Evolutionary conservation across 306 rosid species (phyloP).

Genomic region (Acacia confusa): DNA sequence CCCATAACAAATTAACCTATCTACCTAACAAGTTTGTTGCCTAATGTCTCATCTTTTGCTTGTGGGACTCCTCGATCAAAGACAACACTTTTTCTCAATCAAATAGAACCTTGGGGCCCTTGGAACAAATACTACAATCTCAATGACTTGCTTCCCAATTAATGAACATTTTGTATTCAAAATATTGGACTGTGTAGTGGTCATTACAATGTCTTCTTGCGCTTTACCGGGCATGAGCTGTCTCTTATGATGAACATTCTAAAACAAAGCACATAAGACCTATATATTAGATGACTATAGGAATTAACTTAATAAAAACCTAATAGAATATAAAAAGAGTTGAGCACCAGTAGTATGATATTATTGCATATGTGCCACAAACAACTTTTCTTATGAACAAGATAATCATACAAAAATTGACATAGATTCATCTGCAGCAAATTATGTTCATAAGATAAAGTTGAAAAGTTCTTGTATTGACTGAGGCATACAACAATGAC

Average conservation of each 20-base stretch:
- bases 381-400: constrained; percentile 21
- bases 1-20: no score
- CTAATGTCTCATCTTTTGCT: no score
- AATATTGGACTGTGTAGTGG: constrained; percentile 68
- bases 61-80: no score
- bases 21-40: no score
- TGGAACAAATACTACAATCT: constrained; percentile 75
- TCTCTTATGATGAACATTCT: constrained; percentile 91
- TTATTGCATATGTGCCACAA: constrained; percentile 5
- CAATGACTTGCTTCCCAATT: constrained; percentile 75
- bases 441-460: no score
- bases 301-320: constrained; percentile 8
- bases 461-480: no score
- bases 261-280: constrained; percentile 39
- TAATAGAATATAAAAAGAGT: constrained; percentile 5
- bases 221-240: constrained; percentile 95
- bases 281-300: constrained; percentile 19
- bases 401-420: constrained; percentile 7
- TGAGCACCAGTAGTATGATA: neutral
- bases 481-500: no score
- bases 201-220: constrained; percentile 89
- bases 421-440: no score
- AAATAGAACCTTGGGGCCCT: constrained; percentile 38
- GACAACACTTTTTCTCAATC: no score
- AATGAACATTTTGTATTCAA: constrained; percentile 77